phyloP scores from a whole-genome alignment of 495 filamentous ascomycete genomes.

The Tuber microsphaerosporum region DNA sequence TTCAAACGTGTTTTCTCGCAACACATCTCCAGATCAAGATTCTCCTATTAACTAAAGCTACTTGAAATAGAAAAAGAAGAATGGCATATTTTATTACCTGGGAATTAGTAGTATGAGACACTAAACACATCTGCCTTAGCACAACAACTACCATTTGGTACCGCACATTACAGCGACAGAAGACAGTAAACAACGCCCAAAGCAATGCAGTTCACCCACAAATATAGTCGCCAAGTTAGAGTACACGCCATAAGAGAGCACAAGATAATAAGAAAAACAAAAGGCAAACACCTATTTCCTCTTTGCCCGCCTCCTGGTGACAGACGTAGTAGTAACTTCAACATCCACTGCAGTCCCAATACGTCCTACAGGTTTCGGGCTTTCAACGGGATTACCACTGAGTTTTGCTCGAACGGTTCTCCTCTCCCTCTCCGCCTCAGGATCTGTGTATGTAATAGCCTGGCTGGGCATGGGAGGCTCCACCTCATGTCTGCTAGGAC shows the following conservation, averaged over 20 bases:
- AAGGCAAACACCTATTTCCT: conserved; percentile 6
- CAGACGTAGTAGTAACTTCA: conserved; percentile 16
- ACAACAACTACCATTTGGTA: background rate
- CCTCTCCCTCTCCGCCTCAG: conserved; percentile 35
- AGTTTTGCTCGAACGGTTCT: conserved; percentile 36
- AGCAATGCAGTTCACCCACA: background rate
- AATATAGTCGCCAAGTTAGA: background rate
- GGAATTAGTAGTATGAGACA: background rate
- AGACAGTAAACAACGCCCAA: background rate
- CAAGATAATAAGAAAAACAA: background rate
- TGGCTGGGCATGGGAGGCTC: conserved; percentile 32
- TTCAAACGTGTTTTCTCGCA: background rate
- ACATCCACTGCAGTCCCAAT: conserved; percentile 29
- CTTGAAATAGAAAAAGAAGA: background rate
- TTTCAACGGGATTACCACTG: conserved; percentile 32
- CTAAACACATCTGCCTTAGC: background rate
- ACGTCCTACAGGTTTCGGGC: conserved; percentile 20
- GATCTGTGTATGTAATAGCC: conserved; percentile 37
- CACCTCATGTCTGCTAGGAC: conserved; percentile 7
- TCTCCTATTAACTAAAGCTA: background rate
- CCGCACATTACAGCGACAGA: background rate
- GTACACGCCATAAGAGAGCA: background rate
- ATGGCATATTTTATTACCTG: background rate
- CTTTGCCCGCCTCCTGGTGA: conserved; percentile 24
- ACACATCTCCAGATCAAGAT: background rate